These are phyloP conservation scores for Leccinum truebloodii DNA, from an alignment of 768 basidiomycete genomes.

Conservation along the genomic window DNA sequence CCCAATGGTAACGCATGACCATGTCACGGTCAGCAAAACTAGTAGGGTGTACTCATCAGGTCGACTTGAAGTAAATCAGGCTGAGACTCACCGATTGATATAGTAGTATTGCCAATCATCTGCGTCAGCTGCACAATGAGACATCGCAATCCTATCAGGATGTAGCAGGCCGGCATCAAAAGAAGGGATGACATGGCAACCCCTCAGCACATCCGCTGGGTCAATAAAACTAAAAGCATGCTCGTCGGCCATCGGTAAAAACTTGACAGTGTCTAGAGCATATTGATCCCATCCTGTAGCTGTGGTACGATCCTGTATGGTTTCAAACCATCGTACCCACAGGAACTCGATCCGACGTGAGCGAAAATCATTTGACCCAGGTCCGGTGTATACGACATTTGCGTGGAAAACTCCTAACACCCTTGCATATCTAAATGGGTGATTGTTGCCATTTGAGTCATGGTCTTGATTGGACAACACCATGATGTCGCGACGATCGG, in stretches of 20 bases:
- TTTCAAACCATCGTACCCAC: slow-evolving; percentile 1
- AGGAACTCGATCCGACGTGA: neutral
- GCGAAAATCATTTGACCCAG: neutral
- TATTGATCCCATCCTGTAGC: neutral
- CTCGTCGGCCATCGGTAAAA: neutral
- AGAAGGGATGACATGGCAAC: neutral
- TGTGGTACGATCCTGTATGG: neutral
- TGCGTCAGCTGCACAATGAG: neutral
- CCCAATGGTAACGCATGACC: too few relatives aligned
- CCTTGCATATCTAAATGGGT: neutral
- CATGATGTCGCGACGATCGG: neutral
- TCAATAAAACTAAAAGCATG: slow-evolving; percentile 1
- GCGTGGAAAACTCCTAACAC: neutral
- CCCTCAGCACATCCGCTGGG: neutral
- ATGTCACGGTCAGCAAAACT: too few relatives aligned
- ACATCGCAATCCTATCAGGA: neutral
- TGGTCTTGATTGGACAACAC: neutral
- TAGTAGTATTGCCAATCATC: neutral
- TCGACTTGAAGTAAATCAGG: too few relatives aligned
- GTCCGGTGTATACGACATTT: neutral
- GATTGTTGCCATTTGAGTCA: neutral
- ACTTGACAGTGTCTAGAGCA: neutral
- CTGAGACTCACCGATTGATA: too few relatives aligned
- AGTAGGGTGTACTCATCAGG: too few relatives aligned
- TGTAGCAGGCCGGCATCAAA: neutral